Conservation (phyloP, 1,284 basidiomycete species). For the Hemileia vastatrix region DNA sequence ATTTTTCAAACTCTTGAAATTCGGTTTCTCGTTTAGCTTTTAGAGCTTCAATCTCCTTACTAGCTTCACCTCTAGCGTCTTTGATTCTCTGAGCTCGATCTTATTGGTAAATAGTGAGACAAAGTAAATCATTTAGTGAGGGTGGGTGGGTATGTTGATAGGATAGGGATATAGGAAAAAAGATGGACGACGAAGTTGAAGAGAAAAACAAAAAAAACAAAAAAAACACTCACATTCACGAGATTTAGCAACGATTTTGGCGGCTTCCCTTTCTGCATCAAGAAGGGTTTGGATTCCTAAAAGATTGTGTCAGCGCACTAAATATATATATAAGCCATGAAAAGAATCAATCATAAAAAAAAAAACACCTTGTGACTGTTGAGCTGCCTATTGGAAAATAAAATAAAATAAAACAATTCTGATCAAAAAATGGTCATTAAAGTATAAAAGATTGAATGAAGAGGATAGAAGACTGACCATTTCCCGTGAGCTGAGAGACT, state of each 20-base stretch:
- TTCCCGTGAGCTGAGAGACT: too few species aligned
- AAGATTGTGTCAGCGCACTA: not conserved
- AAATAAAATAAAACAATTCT: not conserved
- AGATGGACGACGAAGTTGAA: not conserved
- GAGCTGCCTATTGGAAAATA: constrained; percentile 5
- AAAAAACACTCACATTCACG: constrained; percentile 14
- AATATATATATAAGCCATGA: not conserved
- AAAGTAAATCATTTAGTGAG: not conserved
- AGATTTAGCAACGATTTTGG: constrained; percentile 18
- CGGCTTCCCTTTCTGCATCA: constrained; percentile 19
- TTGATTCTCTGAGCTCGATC: constrained; percentile 21
- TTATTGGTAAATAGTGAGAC: not conserved
- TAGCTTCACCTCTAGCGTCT: constrained; percentile 21
- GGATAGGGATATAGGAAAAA: not conserved
- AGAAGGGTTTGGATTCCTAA: constrained; percentile 18
- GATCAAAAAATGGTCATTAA: not conserved
- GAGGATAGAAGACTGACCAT: not conserved
- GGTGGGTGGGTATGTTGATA: too few species aligned
- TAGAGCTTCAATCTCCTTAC: constrained; percentile 16
- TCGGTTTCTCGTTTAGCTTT: constrained; percentile 19
- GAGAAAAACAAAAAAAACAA: too few species aligned
- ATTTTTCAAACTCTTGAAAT: constrained; percentile 13
- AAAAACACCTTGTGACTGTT: constrained; percentile 17
- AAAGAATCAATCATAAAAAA: too few species aligned
- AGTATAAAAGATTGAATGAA: too few species aligned